Conservation (phyloP, 495 filamentous ascomycete species). For the Endocarpon pusillum region DNA sequence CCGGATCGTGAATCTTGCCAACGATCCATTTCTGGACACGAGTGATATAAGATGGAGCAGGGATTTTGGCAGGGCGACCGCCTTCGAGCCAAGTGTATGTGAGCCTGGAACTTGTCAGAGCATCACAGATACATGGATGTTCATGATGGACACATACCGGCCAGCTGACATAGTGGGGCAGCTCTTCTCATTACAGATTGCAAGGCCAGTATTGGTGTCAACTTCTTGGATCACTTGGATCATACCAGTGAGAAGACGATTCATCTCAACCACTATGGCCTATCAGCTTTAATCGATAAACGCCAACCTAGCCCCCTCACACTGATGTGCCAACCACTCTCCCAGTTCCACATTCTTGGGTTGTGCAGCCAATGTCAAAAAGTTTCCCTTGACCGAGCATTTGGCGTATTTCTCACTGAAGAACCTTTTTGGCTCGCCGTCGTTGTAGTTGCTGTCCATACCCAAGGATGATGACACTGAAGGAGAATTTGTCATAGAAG, state of each 20-base stretch:
- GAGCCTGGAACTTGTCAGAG: constrained; percentile 35
- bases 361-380: constrained; percentile 81
- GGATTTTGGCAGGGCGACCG: constrained; percentile 41
- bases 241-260: constrained; percentile 69
- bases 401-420: constrained; percentile 67
- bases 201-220: constrained; percentile 47
- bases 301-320: constrained; percentile 27
- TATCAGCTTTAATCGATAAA: not conserved
- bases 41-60: constrained; percentile 73
- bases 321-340: constrained; percentile 90
- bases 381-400: constrained; percentile 87
- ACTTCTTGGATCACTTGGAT: constrained; percentile 65
- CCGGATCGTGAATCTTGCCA: constrained; percentile 72
- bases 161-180: constrained; percentile 89
- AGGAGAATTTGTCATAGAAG: constrained; percentile 33
- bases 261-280: constrained; percentile 68
- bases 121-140: constrained; percentile 4
- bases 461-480: constrained; percentile 34
- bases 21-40: constrained; percentile 88
- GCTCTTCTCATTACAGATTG: constrained; percentile 63
- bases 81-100: constrained; percentile 73
- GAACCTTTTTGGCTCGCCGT: constrained; percentile 42
- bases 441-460: constrained; percentile 38
- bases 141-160: constrained; percentile 39
- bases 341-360: constrained; percentile 78